Evolutionary conservation across 495 filamentous ascomycete genomes (phyloP).

Genomic region (Articulospora tetracladia): DNA sequence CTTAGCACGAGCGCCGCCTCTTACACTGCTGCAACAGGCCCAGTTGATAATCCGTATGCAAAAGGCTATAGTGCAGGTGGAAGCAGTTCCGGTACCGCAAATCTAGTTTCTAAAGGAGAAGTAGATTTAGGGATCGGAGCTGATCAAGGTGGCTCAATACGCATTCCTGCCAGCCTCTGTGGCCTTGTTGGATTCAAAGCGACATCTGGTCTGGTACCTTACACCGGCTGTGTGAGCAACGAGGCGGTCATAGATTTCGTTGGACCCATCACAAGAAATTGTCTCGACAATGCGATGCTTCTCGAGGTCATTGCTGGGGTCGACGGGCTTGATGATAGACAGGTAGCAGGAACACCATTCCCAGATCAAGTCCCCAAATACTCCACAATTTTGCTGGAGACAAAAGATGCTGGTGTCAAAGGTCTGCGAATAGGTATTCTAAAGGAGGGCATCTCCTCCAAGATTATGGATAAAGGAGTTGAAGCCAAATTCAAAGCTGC

Average conservation of each 20-base stretch:
- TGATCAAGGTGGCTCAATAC: conserved; percentile 50
- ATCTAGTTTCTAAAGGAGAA: conserved; percentile 36
- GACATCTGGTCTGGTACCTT: conserved; percentile 46
- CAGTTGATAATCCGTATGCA: conserved; percentile 37
- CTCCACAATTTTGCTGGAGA: conserved; percentile 32
- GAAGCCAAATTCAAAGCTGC: conserved; percentile 37
- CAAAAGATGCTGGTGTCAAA: conserved; percentile 26
- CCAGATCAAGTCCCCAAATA: conserved; percentile 28
- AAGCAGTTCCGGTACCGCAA: conserved; percentile 43
- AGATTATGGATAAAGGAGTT: conserved; percentile 35
- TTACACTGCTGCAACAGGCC: conserved; percentile 39
- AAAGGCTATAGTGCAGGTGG: conserved; percentile 43
- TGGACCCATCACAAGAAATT: conserved; percentile 38
- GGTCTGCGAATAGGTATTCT: conserved; percentile 43
- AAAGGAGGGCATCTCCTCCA: conserved; percentile 38
- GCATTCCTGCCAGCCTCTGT: conserved; percentile 42
- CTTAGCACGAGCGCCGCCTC: conserved; percentile 35
- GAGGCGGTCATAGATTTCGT: conserved; percentile 38
- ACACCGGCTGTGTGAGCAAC: conserved; percentile 35
- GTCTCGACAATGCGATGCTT: conserved; percentile 40
- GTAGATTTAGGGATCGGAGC: conserved; percentile 49
- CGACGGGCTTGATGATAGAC: conserved; percentile 48
- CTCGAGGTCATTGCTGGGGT: conserved; percentile 45
- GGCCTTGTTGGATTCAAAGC: conserved; percentile 37
- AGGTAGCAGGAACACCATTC: conserved; percentile 29